These are phyloP conservation scores for Candida ficus DNA, from an alignment of 805 yeast species.

Conservation along the genomic window DNA sequence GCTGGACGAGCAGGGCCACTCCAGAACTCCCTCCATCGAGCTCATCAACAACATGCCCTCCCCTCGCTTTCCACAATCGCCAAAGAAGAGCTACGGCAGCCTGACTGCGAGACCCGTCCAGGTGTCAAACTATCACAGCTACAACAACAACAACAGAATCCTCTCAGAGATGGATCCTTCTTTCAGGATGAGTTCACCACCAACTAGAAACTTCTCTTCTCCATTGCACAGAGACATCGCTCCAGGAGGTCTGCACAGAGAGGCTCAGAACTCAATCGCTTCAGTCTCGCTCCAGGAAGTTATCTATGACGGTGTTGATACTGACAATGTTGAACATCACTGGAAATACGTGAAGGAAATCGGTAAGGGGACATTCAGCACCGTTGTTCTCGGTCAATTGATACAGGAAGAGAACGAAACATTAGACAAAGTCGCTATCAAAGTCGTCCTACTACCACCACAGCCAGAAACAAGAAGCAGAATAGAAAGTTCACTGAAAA, in stretches of 20 bases:
- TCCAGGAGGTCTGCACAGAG: slow-evolving; percentile 3
- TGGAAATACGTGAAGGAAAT: slow-evolving; percentile 38
- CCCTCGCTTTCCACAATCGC: background rate
- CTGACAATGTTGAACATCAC: slow-evolving; percentile 7
- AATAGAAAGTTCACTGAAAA: slow-evolving; percentile 54
- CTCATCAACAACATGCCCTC: background rate
- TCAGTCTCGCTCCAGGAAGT: background rate
- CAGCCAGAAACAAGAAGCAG: slow-evolving; percentile 41
- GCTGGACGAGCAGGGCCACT: no score
- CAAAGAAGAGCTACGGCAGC: slow-evolving; percentile 2
- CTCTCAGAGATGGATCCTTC: slow-evolving; percentile 35
- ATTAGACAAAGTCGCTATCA: slow-evolving; percentile 56
- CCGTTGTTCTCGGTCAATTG: slow-evolving; percentile 46
- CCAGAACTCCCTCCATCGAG: background rate
- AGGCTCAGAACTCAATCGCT: background rate
- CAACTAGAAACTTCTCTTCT: slow-evolving; percentile 18
- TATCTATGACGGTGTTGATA: slow-evolving; percentile 16
- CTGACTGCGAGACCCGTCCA: slow-evolving; percentile 11
- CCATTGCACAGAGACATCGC: slow-evolving; percentile 1
- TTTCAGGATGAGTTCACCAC: slow-evolving; percentile 10
- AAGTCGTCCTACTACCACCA: slow-evolving; percentile 45
- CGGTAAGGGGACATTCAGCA: slow-evolving; percentile 68
- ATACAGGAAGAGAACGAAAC: slow-evolving; percentile 3
- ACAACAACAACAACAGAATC: slow-evolving; percentile 21
- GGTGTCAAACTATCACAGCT: background rate